Evolutionary conservation across 129 eudicot species (phyloP).

Genomic region (Lonicera japonica): DNA sequence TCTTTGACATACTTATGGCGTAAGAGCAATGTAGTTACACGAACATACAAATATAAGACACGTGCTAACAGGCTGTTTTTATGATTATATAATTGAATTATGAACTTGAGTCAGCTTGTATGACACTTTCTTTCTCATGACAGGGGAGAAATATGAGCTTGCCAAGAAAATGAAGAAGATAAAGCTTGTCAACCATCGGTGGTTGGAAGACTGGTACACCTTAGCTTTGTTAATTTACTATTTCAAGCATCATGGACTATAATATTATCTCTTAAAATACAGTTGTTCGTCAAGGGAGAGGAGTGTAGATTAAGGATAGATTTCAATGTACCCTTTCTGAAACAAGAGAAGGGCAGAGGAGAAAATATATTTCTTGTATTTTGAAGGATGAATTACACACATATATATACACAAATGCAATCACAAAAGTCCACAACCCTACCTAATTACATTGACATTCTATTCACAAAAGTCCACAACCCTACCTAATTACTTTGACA

Average conservation of each 20-base stretch:
- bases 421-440: too few species aligned
- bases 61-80: too few species aligned
- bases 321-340: neutral
- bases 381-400: too few species aligned
- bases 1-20: too few species aligned
- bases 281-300: constrained; percentile 1
- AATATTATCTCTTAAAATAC: neutral
- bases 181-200: constrained; percentile 76
- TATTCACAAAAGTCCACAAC: too few species aligned
- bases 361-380: too few species aligned
- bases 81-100: neutral
- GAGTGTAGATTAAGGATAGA: neutral
- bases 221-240: constrained; percentile 7
- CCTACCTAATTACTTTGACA: too few species aligned
- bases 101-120: neutral
- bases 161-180: constrained; percentile 75
- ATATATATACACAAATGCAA: too few species aligned
- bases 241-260: neutral
- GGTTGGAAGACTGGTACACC: constrained; percentile 90
- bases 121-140: constrained; percentile 2
- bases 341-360: too few species aligned
- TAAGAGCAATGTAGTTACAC: too few species aligned
- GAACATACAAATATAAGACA: too few species aligned
- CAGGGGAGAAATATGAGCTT: constrained; percentile 91
- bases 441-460: too few species aligned